phyloP scores from a whole-genome alignment of 2,329 filamentous ascomycete species.

The Colletotrichum sp. region DNA sequence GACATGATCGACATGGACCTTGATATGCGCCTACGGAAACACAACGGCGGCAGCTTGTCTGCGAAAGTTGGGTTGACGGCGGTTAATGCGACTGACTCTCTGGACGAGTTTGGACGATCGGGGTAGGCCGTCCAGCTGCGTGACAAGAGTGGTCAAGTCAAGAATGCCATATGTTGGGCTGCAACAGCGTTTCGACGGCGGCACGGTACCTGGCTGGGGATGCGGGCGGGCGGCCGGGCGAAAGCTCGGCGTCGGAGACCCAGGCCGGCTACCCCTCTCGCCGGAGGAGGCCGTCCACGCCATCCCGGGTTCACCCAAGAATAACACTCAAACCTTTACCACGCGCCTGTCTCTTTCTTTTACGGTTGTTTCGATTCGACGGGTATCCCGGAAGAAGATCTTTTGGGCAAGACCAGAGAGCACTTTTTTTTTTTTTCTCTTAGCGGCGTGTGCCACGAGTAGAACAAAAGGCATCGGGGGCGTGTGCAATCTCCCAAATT shows the following conservation, averaged over 20 bases:
- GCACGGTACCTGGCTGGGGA: background rate
- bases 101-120: background rate
- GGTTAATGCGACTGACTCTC: background rate
- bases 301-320: background rate
- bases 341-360: background rate
- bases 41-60: background rate
- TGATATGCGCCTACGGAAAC: background rate
- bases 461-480: background rate
- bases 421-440: background rate
- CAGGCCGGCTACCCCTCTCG: background rate
- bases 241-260: background rate
- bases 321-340: background rate
- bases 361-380: slow-evolving; percentile 16
- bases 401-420: background rate
- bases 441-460: background rate
- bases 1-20: background rate
- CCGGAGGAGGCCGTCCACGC: background rate
- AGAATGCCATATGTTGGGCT: background rate
- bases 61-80: slow-evolving; percentile 5
- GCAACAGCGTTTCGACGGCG: background rate
- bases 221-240: background rate
- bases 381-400: slow-evolving; percentile 6
- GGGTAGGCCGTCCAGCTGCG: background rate
- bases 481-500: slow-evolving; percentile 19
- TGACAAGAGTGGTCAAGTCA: background rate